Percentiles rank a stretch among this genome's conserved stretches.
Evolutionary conservation across 768 basidiomycete species (phyloP).

Genomic region (Suillus plorans): DNA sequence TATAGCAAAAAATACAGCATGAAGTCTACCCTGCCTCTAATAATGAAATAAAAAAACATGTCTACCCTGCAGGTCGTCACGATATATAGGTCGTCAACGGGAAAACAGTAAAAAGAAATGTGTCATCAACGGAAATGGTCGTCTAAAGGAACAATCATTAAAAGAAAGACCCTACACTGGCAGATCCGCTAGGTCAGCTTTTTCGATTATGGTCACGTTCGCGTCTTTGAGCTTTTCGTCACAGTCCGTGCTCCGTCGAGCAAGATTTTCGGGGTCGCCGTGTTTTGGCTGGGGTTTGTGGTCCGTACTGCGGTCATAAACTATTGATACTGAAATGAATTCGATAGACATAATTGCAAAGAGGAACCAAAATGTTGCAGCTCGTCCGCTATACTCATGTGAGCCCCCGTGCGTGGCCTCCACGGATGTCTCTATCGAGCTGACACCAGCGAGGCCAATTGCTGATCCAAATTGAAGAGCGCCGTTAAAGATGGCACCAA

Average conservation of each 20-base stretch:
- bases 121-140: neutral
- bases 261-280: neutral
- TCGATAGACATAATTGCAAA: slow-evolving; percentile 35
- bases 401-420: slow-evolving; percentile 33
- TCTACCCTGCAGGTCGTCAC: neutral
- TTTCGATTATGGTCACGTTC: neutral
- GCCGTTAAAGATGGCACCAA: slow-evolving; percentile 56
- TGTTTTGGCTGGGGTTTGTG: slow-evolving; percentile 2
- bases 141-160: neutral
- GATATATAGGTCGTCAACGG: neutral
- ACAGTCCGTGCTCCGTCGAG: neutral
- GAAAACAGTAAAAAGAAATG: neutral
- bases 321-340: slow-evolving; percentile 30
- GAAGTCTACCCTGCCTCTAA: neutral
- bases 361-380: slow-evolving; percentile 46
- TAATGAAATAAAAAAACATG: neutral
- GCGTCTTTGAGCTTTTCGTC: neutral
- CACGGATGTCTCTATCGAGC: slow-evolving; percentile 49
- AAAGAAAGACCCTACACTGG: neutral
- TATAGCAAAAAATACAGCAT: neutral
- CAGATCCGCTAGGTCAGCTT: neutral
- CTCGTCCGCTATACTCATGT: slow-evolving; percentile 38
- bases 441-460: slow-evolving; percentile 47
- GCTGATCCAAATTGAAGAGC: slow-evolving; percentile 55
- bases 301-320: slow-evolving; percentile 30